Conservation (phyloP, 139 green algal genomes). For the Chlorella sp. region DNA sequence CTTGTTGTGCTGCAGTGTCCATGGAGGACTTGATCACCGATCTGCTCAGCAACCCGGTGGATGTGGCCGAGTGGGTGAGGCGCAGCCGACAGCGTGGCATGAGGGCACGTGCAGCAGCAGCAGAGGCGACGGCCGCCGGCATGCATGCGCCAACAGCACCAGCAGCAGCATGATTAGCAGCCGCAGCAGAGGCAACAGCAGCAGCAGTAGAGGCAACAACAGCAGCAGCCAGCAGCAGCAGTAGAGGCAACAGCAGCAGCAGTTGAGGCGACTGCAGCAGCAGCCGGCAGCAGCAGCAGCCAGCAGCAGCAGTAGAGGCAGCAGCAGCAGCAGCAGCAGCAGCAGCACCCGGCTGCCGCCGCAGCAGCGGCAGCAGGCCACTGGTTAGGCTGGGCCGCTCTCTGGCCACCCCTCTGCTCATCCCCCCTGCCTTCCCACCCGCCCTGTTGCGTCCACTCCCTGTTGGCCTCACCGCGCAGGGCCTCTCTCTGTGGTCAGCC, state of each 20-base stretch:
- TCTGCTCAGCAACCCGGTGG: conserved; percentile 54
- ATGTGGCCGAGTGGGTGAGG: conserved; percentile 40
- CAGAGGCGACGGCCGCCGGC: no score
- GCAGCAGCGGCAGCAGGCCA: not conserved
- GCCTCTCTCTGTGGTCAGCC: not conserved
- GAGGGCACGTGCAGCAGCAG: not conserved
- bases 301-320: no score
- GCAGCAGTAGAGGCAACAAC: not conserved
- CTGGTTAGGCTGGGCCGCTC: no score
- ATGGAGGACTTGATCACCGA: conserved; percentile 67
- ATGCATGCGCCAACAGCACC: no score
- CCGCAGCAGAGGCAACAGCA: not conserved
- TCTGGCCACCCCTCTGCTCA: not conserved
- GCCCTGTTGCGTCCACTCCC: not conserved
- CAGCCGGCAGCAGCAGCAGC: no score
- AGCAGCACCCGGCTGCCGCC: no score
- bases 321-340: not conserved
- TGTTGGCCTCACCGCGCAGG: no score
- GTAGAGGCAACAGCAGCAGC: not conserved
- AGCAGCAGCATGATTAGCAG: not conserved
- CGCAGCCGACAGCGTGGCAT: no score
- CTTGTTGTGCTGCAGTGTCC: conserved; percentile 23
- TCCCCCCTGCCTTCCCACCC: no score
- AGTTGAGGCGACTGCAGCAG: not conserved
- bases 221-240: not conserved